These are phyloP conservation scores for Populus nigra DNA, from an alignment of 345 rosid species.

Conservation along the genomic window DNA sequence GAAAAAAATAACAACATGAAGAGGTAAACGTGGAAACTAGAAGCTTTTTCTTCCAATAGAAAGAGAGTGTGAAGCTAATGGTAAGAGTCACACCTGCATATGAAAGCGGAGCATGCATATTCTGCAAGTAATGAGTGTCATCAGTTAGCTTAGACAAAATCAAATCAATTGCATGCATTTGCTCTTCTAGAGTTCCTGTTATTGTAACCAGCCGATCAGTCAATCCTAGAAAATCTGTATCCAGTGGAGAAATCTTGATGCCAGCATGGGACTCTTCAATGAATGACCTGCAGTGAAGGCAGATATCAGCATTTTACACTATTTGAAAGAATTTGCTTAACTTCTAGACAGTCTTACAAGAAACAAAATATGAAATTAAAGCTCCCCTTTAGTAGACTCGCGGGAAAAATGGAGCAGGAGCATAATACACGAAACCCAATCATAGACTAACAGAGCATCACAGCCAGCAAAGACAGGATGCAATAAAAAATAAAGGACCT, in stretches of 20 bases:
- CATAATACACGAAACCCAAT: not conserved
- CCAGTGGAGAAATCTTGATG: constrained; percentile 93
- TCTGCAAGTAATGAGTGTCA: constrained; percentile 82
- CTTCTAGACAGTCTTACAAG: not conserved
- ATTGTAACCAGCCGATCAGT: constrained; percentile 93
- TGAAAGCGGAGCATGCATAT: constrained; percentile 76
- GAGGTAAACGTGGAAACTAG: not conserved
- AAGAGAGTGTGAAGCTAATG: constrained; percentile 8
- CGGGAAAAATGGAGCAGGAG: not conserved
- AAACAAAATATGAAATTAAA: not conserved
- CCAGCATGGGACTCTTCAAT: constrained; percentile 94
- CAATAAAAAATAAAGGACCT: not conserved
- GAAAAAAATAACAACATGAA: not conserved
- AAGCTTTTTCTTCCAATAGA: not conserved
- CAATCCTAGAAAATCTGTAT: constrained; percentile 76
- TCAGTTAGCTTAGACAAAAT: constrained; percentile 81
- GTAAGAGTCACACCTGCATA: constrained; percentile 66
- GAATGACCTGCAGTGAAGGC: constrained; percentile 67
- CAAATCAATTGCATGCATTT: constrained; percentile 84
- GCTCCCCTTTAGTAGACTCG: not conserved
- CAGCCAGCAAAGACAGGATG: not conserved
- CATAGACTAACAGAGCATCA: not conserved
- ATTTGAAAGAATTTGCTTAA: not conserved
- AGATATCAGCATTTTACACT: constrained; percentile 21
- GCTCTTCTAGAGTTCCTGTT: constrained; percentile 83